Percentiles rank a stretch among this genome's conserved stretches.
Conservation (phyloP, 2,329 filamentous ascomycete genomes). For the Westerdykella aurantiaca region DNA sequence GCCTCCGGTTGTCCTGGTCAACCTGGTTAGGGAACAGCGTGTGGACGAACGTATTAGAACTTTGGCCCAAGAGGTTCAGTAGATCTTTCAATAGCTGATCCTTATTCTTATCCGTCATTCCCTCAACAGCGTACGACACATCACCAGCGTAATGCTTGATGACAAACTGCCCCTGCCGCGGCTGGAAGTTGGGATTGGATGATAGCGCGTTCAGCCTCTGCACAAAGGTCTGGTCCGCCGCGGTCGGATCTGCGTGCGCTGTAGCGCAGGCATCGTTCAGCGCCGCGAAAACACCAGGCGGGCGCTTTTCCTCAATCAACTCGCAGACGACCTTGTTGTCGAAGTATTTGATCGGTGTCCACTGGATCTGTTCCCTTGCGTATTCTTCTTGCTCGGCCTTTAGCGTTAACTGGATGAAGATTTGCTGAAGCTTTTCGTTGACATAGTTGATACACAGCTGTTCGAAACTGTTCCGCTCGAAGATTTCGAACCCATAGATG, state of each 20-base stretch:
- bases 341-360: constrained; percentile 99
- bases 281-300: constrained; percentile 88
- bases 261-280: constrained; percentile 97
- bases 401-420: constrained; percentile 95
- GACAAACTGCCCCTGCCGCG: constrained; percentile 91
- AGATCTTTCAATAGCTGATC: constrained; percentile 93
- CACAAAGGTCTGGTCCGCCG: constrained; percentile 93
- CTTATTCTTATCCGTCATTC: constrained; percentile 99
- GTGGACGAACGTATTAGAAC: constrained; percentile 80
- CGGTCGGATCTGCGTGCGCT: constrained; percentile 90
- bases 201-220: constrained; percentile 86
- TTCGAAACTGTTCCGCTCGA: constrained; percentile 97
- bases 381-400: constrained; percentile 99
- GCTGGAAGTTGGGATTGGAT: constrained; percentile 80
- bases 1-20: constrained; percentile 90
- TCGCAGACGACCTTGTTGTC: constrained; percentile 99
- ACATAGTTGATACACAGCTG: constrained; percentile 99
- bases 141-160: constrained; percentile 99
- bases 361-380: constrained; percentile 89
- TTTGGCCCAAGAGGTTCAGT: constrained; percentile 76
- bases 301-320: constrained; percentile 84
- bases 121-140: constrained; percentile 87
- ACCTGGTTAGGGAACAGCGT: constrained; percentile 86
- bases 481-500: constrained; percentile 99
- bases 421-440: constrained; percentile 98